phyloP scores from a whole-genome alignment of 805 yeast genomes.

The Hemisphaericaspora nanyangensis region DNA sequence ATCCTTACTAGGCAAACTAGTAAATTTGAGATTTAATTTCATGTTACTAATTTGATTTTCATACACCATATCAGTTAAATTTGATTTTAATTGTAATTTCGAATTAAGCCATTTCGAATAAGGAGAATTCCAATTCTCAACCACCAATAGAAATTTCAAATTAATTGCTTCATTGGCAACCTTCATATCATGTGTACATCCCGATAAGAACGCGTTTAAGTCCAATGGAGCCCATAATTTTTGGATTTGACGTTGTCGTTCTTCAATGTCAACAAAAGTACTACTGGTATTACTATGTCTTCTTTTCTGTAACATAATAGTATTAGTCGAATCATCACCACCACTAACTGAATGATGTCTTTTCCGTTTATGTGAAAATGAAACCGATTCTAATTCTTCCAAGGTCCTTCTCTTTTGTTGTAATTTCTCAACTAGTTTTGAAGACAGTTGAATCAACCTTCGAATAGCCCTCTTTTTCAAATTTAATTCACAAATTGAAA shows the following conservation, averaged over 20 bases:
- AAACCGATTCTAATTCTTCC: conserved; percentile 22
- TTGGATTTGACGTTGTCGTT: conserved; percentile 31
- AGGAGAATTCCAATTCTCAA: conserved; percentile 45
- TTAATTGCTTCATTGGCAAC: conserved; percentile 16
- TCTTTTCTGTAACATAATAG: conserved; percentile 1
- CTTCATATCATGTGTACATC: conserved; percentile 24
- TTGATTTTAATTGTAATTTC: conserved; percentile 38
- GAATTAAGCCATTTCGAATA: conserved; percentile 49
- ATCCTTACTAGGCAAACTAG: conserved; percentile 39
- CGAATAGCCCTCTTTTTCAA: conserved; percentile 28
- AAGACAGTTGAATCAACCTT: conserved; percentile 22
- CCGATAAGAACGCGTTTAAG: conserved; percentile 28
- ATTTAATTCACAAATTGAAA: conserved; percentile 23
- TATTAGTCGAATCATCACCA: conserved; percentile 6
- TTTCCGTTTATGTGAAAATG: conserved; percentile 17
- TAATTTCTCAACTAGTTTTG: conserved; percentile 18
- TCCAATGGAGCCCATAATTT: conserved; percentile 49
- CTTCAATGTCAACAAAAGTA: conserved; percentile 12
- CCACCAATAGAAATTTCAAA: conserved; percentile 39
- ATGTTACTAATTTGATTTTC: conserved; percentile 20
- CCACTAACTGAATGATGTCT: conserved; percentile 15
- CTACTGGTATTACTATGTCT: not conserved
- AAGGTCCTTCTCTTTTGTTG: conserved; percentile 25
- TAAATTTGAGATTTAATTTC: conserved; percentile 28
- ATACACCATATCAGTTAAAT: conserved; percentile 23